Base-by-base conservation (phyloP, 108 stramenopile genomes). In the Nitzschia inconspicua region DNA sequence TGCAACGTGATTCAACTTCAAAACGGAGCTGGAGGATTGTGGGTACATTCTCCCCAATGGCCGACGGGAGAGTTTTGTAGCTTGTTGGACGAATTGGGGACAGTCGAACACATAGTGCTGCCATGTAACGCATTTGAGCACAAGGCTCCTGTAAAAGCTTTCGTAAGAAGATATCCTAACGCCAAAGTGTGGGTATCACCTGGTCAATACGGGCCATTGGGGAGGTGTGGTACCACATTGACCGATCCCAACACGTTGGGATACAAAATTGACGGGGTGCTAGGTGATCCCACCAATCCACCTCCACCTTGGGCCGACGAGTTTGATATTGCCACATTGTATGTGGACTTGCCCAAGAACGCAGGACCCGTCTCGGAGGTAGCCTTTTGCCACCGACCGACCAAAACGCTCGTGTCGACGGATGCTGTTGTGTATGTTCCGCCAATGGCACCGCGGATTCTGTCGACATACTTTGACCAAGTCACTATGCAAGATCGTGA, bases 111-210 rank as follows among this genome's bases (percentile, higher is more conserved):
- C 40, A 61, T 81, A 10, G 76, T 81, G 0, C 41, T 81, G 13
- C 80, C 80, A 2, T 73, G 72, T 30, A 81, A 81, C 60, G 80
- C 80, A 19, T 63, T 80, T 30, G 80, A 81, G 29, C 80, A 81
- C 60, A 77, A 77, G 54, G 75, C 75, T 13, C 72, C 76, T 0
- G 74, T 73, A 62, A 47, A 69, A 43, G 68, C 76, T 10, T 81
- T 81, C 37, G 11, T 60, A 0, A 13, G 52, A 39, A 61, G 60
- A 35, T 82, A 82, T 61, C 73, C 77, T 10, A 47, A n/a, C 23
- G 77, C 78, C 1, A 46, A 49, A 9, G 77, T 79, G 14, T 83
- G 82, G 82, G 58, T 76, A 32, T 32, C 75, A 13, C 82, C 82
- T 8, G 82, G 82, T 19, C 80, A 81, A 39, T 81, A 73, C 36